Base-by-base conservation (phyloP, 345 rosid species). In the Excoecaria cochinchinensis region DNA sequence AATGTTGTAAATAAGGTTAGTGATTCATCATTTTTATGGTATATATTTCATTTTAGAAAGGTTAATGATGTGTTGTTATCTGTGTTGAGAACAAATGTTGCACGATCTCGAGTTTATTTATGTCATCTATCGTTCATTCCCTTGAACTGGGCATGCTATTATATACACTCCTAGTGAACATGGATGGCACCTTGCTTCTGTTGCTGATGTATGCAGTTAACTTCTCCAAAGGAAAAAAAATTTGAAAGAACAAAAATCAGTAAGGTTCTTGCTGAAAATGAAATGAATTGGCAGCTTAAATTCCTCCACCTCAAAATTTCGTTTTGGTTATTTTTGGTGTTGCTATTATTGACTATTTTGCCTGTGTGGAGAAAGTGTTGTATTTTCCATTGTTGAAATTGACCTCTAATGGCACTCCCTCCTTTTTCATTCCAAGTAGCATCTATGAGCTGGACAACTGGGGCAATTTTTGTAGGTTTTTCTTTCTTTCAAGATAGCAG, bases 1-100 rank as follows among this genome's bases (percentile, higher is more conserved):
- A 31, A 31, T 31, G 50, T 17, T 70, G 56, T 50, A 58, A 39
- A 19, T 72, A 39, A 71, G 69, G 62, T 67, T 70, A 16, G 62
- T 61, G 8, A 70, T 53, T 31, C 10, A 31, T 5, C 22, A 17
- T 56, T 67, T 67, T 15, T 15, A 31, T 69, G 52, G 58, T 38
- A 50, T 40, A 21, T 71, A 40, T 56, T 36, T 74, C 47, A 9
- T 21, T 38, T 64, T 51, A 15, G 17, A 13, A 62, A 31, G 69
- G 17, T 48, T 31, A 36, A 21, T 64, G 22, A 10, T 42, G 24
- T 8, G 12, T 13, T 65, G 52, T 9, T 52, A 3, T 53, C 25
- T 65, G n/a, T 52, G 5, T 24, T 40, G n/a, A 21, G 24, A 8
- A 4, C 6, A 52, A 46, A 17, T 44, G 16, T 4, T 47, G n/a